Conservation (phyloP, 345 rosid genomes). For the Brassica juncea region DNA sequence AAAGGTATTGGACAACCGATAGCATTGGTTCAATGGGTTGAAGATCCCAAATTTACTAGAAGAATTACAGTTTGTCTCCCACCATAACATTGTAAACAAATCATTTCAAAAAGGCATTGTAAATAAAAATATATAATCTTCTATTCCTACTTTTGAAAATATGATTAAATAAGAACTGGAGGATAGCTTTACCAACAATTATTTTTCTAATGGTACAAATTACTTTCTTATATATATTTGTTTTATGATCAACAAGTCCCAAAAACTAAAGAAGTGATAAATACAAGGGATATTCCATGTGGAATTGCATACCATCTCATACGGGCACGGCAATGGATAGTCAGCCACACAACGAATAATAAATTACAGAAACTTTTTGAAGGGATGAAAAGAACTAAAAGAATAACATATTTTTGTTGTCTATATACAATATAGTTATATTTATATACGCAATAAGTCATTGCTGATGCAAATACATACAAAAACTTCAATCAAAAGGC, state of each 20-base stretch:
- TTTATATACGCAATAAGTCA: constrained; percentile 8
- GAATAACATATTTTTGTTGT: not conserved
- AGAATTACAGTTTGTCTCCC: not conserved
- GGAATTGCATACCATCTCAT: constrained; percentile 5
- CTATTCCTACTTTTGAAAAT: not conserved
- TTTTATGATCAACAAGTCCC: not conserved
- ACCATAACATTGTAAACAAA: not conserved
- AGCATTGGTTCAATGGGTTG: not conserved
- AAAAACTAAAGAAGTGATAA: not conserved
- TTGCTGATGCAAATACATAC: constrained; percentile 41
- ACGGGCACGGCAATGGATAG: constrained; percentile 2
- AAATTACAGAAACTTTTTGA: not conserved
- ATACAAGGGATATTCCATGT: not conserved
- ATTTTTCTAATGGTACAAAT: not conserved
- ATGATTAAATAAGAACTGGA: not conserved
- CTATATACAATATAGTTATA: not conserved
- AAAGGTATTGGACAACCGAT: not conserved
- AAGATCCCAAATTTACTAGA: not conserved
- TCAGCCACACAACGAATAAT: constrained; percentile 18
- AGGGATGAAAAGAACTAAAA: not conserved
- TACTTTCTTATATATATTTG: not conserved
- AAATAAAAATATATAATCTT: not conserved
- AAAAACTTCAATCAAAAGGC: constrained; percentile 36
- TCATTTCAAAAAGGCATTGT: not conserved
- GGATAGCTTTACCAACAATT: not conserved